Conservation (phyloP, 306 rosid species). For the Acacia confusa region DNA sequence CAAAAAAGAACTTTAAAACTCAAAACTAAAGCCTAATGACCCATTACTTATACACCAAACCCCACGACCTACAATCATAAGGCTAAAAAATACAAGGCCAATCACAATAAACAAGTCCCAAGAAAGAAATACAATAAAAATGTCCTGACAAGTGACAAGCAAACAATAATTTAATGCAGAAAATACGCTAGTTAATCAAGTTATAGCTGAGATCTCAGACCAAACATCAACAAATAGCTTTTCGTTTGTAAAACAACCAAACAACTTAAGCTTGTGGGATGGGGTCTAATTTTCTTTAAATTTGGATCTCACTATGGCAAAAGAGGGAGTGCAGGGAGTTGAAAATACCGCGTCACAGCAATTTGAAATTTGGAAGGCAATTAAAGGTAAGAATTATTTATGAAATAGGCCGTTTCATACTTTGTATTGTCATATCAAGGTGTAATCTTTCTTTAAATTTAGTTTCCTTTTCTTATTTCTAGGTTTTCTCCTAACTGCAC, state of each 20-base stretch:
- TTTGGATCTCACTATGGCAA: not conserved
- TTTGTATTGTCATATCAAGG: not conserved
- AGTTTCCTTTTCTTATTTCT: not conserved
- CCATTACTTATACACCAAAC: not conserved
- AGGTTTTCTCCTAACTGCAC: not conserved
- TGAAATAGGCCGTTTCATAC: not conserved
- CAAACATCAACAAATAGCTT: not conserved
- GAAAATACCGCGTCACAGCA: not conserved
- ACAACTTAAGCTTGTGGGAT: not conserved
- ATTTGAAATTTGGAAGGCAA: not conserved
- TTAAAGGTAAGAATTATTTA: not conserved
- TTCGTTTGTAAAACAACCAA: not conserved
- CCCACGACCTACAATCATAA: not conserved
- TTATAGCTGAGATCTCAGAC: constrained; percentile 38
- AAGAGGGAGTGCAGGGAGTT: not conserved
- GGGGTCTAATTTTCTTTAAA: not conserved
- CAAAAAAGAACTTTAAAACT: not conserved
- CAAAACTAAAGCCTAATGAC: not conserved
- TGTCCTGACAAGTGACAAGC: not conserved
- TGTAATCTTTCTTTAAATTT: not conserved
- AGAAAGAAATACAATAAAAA: not conserved
- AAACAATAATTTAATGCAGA: not conserved
- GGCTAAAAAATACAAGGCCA: not conserved
- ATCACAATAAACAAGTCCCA: not conserved
- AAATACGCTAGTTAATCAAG: constrained; percentile 39